Conservation (phyloP, 805 yeast species). For the Candida michaelii region DNA sequence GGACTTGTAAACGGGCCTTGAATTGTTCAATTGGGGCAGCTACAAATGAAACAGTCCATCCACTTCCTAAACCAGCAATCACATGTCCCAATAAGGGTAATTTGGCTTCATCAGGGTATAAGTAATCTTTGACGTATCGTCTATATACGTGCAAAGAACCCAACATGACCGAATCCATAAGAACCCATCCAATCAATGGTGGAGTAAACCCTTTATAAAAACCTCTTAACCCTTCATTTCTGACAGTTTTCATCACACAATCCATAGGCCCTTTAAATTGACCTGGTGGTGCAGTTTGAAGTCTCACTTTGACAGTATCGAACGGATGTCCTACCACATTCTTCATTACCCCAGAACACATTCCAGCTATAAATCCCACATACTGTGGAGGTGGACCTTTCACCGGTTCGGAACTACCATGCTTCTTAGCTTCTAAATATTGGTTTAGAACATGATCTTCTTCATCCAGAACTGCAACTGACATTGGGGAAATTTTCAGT, state of each 20-base stretch:
- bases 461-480: constrained; percentile 26
- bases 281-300: constrained; percentile 63
- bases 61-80: constrained; percentile 78
- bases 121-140: constrained; percentile 59
- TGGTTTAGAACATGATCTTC: constrained; percentile 24
- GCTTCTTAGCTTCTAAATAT: neutral
- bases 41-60: constrained; percentile 90
- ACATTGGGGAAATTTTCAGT: constrained; percentile 17
- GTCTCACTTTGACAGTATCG: constrained; percentile 82
- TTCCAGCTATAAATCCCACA: constrained; percentile 85
- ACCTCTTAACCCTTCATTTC: constrained; percentile 75
- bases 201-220: constrained; percentile 91
- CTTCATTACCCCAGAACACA: constrained; percentile 82
- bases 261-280: constrained; percentile 80
- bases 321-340: constrained; percentile 92
- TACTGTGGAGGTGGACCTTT: constrained; percentile 46
- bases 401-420: constrained; percentile 8
- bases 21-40: constrained; percentile 93
- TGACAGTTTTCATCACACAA: constrained; percentile 69
- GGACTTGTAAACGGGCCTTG: constrained; percentile 86
- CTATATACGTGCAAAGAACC: constrained; percentile 83
- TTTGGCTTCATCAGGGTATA: constrained; percentile 60
- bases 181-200: constrained; percentile 89
- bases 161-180: constrained; percentile 89
- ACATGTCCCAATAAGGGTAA: constrained; percentile 76